A percentile compares a stretch with the other conserved stretches of the same genome.
phyloP scores from a whole-genome alignment of 2,329 filamentous ascomycete genomes.

The Cladophialophora yegresii region DNA sequence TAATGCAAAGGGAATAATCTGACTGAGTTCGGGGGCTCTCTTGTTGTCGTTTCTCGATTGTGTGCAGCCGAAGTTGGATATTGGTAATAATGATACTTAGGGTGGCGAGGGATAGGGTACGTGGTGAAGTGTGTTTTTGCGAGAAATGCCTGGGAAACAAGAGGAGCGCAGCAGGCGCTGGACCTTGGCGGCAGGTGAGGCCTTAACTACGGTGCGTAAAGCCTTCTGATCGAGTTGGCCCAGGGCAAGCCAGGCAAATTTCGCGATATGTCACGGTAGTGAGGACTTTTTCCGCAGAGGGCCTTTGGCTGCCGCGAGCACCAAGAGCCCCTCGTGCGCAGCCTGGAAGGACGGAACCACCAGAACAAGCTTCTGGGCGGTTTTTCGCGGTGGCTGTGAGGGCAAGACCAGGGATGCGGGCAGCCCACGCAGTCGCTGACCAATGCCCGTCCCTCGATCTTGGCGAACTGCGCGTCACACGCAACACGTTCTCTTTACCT shows the following conservation, averaged over 20 bases:
- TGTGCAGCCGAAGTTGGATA: constrained; percentile 6
- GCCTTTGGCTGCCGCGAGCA: constrained; percentile 10
- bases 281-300: constrained; percentile 4
- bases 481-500: background rate
- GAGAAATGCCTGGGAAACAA: background rate
- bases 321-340: constrained; percentile 2
- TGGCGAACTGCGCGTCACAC: constrained; percentile 4
- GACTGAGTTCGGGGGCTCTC: background rate
- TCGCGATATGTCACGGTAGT: constrained; percentile 1
- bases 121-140: background rate
- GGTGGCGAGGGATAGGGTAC: constrained; percentile 12
- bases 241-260: background rate
- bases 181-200: constrained; percentile 6
- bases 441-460: constrained; percentile 10
- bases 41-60: background rate
- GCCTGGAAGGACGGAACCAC: constrained; percentile 14
- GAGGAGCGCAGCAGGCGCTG: background rate
- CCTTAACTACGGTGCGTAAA: background rate
- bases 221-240: background rate
- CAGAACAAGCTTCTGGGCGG: constrained; percentile 2
- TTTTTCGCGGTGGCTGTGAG: constrained; percentile 9
- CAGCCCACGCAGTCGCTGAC: constrained; percentile 15
- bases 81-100: constrained; percentile 13
- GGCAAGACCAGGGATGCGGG: background rate
- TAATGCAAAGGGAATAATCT: background rate